Base-by-base conservation (phyloP, 2,329 filamentous ascomycete species). In the Epichloe sp. region DNA sequence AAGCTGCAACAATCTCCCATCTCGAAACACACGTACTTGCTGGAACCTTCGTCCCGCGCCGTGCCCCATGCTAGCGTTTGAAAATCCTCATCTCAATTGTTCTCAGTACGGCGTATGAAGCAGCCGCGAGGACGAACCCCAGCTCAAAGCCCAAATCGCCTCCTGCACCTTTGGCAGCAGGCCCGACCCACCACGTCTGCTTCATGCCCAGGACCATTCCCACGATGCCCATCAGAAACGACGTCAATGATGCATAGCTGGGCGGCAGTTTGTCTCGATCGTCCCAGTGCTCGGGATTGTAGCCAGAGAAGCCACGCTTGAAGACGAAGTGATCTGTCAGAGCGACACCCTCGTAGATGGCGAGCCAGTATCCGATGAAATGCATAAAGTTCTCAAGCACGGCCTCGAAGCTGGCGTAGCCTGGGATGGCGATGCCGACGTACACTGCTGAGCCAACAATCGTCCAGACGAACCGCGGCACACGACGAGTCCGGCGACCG, bases 371-470 rank as follows among this genome's bases (percentile, higher is more conserved):
- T 2, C 78, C 78, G 54, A 82, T 81, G 48, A 82, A 62, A 54
- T 78, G 66, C 79, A 88, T 85, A 67, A 88, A 86, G 65, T 85
- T 83, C 62, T 83, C 76, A 14, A 88, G 71, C 3, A 84, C 75
- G 6, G 64, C 62, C 56, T 81, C 78, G 63, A 87, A 87, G 60
- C 82, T 72, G 4, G 66, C 67, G 67, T 85, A 86, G 2, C 82
- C 85, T 0, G 83, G 82, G 49, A 88, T 83, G 8, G 82, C 78
- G 58, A 88, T 80, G 23, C 77, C 83, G 55, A 85, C 76, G 63
- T 85, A 86, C 23, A 80, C 72, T 35, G 73, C 71, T 0, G 82
- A 83, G 35, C 72, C 80, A 44, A 84, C 59, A 43, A 77, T 69
- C 0, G 79, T 82, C 82, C 82, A 86, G 56, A 84, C 59, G 66